Percentiles rank a stretch among this genome's conserved stretches.
phyloP scores from a whole-genome alignment of 1,139 yeast genomes.

The Geotrichum carabidarum region DNA sequence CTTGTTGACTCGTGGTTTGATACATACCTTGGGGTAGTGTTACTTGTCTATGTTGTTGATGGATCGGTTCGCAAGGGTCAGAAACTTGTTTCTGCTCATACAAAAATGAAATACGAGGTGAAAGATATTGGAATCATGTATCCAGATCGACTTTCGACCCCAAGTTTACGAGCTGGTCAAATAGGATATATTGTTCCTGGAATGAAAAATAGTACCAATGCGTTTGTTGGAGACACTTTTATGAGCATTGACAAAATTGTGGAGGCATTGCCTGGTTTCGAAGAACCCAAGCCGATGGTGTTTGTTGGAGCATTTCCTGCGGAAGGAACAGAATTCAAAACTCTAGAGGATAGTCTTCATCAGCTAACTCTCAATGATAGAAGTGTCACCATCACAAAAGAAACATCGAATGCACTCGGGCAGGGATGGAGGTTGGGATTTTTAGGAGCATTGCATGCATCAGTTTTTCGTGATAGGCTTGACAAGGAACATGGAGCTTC shows the following conservation, averaged over 20 bases:
- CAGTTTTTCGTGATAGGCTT: constrained; percentile 85
- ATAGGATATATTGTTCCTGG: constrained; percentile 93
- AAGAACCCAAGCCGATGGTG: constrained; percentile 96
- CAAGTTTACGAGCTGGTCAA: constrained; percentile 73
- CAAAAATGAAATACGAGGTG: constrained; percentile 71
- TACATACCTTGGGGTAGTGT: constrained; percentile 85
- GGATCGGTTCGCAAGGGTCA: constrained; percentile 72
- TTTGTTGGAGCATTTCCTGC: constrained; percentile 98
- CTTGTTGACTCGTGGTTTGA: constrained; percentile 97
- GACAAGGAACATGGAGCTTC: constrained; percentile 93
- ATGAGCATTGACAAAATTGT: constrained; percentile 63
- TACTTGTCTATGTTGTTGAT: constrained; percentile 78
- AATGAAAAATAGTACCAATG: constrained; percentile 82
- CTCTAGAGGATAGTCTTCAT: constrained; percentile 82
- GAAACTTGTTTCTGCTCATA: constrained; percentile 71
- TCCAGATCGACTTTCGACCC: constrained; percentile 66
- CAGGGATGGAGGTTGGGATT: constrained; percentile 98
- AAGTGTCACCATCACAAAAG: constrained; percentile 82
- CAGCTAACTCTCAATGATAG: constrained; percentile 87
- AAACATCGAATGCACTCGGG: constrained; percentile 90
- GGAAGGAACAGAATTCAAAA: constrained; percentile 85
- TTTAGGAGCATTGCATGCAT: constrained; percentile 89
- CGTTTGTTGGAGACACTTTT: constrained; percentile 87
- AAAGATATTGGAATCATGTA: constrained; percentile 94
- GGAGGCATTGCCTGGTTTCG: constrained; percentile 87